Evolutionary conservation across 1,284 basidiomycete species (phyloP), one percentile per base, ranked within the genome.

Genomic region (Ceratobasidium papillatum): DNA sequence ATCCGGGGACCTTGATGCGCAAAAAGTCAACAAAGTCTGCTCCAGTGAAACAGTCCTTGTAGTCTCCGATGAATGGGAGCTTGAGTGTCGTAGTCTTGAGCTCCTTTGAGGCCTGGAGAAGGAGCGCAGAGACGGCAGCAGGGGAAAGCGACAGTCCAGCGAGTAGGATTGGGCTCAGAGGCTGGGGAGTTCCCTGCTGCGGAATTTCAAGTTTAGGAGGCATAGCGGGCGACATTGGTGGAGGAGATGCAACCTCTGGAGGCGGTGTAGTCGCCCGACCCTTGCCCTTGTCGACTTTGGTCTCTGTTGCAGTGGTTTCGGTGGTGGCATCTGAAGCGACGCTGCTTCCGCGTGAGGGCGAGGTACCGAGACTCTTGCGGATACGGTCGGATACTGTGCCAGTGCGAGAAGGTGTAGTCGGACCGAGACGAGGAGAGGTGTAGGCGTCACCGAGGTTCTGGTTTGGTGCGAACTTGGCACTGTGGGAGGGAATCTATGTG

Each of bases 21-120:
- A 95, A 82, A 92, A 92, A 95, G 36, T 85, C 84, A 19, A 90
- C 90, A 77, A 94, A 89, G 76, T 94, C 93, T 52, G 93, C 91
- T 63, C 93, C 93, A 3, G 88, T 90, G 81, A 95, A 95, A 76
- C 92, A 92, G 78, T 94, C 91, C 54, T 90, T 88, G 78, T 96
- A 96, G 81, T 94, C 93, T 32, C 94, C 94, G n/a, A 96, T 82
- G 27, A 96, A 85, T 0, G 94, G 91, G 83, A 94, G 90, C 64
- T 89, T 91, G 75, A 91, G 87, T 41, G 89, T 84, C 76, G 87
- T 88, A 75, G 90, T 86, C 59, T 85, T 88, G 75, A 90, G 84
- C 80, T 93, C 88, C 27, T 85, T 82, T 63, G 88, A 86, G 62
- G 93, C 90, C 52, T 88, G 88, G 4, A 84, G 84, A 41, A 96